These are phyloP conservation scores for Acidomyces sp. DNA, from an alignment of 495 filamentous ascomycete species.

Conservation along the genomic window DNA sequence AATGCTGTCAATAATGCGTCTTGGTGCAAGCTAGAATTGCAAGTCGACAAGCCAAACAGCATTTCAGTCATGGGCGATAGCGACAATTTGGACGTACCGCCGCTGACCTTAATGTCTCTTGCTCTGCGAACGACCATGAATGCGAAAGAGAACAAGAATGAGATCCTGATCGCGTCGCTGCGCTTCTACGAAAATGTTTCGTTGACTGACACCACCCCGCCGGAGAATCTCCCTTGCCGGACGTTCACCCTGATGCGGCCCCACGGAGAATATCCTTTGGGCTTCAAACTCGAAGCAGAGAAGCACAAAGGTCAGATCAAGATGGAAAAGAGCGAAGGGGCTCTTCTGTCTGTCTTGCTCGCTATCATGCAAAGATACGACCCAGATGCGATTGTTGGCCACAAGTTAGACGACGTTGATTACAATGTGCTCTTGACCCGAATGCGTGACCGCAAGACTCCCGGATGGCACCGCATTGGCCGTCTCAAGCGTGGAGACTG, in stretches of 20 bases:
- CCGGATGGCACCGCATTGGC: conserved; percentile 85
- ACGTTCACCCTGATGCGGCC: conserved; percentile 89
- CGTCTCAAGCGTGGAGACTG: conserved; percentile 70
- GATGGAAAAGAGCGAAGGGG: conserved; percentile 66
- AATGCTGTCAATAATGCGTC: conserved; percentile 77
- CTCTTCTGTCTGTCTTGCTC: conserved; percentile 73
- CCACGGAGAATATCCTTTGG: conserved; percentile 54
- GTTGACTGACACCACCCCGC: conserved; percentile 71
- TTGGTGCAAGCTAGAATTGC: conserved; percentile 90
- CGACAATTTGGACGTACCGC: conserved; percentile 67
- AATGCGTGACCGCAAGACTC: conserved; percentile 77
- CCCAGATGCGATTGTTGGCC: conserved; percentile 90
- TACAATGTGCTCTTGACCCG: conserved; percentile 81
- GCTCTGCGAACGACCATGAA: conserved; percentile 80
- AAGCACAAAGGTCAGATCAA: conserved; percentile 62
- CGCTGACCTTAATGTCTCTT: conserved; percentile 87
- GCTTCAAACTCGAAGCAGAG: conserved; percentile 64
- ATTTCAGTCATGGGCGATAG: conserved; percentile 57
- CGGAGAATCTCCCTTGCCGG: conserved; percentile 75
- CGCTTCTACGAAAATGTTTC: conserved; percentile 85
- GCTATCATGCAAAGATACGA: conserved; percentile 77
- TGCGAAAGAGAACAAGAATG: conserved; percentile 87
- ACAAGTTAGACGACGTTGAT: conserved; percentile 91
- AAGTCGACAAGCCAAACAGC: conserved; percentile 59
- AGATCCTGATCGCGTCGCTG: conserved; percentile 80